Conservation (phyloP, 441 rosid species). For the Adansonia grandidieri region DNA sequence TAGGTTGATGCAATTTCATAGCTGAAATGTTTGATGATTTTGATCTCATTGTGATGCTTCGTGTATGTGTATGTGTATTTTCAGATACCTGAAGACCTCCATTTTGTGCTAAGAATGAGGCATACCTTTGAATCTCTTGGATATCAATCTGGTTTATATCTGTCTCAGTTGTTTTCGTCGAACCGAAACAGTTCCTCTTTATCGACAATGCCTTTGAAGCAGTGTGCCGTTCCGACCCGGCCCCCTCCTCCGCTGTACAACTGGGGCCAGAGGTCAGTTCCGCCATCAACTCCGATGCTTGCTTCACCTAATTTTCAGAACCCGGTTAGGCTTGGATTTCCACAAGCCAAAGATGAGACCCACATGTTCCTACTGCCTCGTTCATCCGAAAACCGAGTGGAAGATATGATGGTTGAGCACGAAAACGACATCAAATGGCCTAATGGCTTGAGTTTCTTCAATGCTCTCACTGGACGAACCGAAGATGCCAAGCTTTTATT, state of each 20-base stretch:
- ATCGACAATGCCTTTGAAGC: conserved; percentile 54
- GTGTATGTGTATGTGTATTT: neutral
- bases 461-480: conserved; percentile 70
- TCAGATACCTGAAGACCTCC: conserved; percentile 93
- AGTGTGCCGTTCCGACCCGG: conserved; percentile 56
- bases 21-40: neutral
- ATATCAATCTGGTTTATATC: conserved; percentile 85
- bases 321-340: conserved; percentile 60
- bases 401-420: conserved; percentile 62
- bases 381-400: conserved; percentile 52
- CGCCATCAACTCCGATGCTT: conserved; percentile 51
- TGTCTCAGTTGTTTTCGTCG: conserved; percentile 85
- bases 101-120: conserved; percentile 95
- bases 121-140: conserved; percentile 90
- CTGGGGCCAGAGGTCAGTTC: conserved; percentile 66
- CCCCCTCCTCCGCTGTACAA: conserved; percentile 60
- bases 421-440: conserved; percentile 95
- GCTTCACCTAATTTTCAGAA: conserved; percentile 65
- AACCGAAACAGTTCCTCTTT: conserved; percentile 58
- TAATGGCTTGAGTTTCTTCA: conserved; percentile 74
- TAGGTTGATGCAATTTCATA: no score
- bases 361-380: conserved; percentile 77
- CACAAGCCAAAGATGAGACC: conserved; percentile 65
- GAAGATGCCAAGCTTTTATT: conserved; percentile 79
- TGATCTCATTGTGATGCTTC: conserved; percentile 22